Conservation (phyloP, 306 rosid genomes). For the Lotus japonicus region DNA sequence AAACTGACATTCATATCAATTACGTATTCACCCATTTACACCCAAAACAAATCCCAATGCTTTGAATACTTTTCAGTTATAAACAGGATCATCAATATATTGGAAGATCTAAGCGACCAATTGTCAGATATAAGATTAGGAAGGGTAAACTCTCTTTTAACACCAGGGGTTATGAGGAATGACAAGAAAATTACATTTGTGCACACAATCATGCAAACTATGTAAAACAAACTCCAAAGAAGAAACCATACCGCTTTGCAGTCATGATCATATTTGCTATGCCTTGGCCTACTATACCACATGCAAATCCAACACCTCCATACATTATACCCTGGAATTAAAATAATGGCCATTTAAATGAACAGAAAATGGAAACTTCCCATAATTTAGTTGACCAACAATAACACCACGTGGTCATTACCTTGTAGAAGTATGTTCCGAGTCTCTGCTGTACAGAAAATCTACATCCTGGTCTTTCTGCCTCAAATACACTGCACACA, state of each 20-base stretch:
- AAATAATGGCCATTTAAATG: background rate
- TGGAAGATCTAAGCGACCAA: no score
- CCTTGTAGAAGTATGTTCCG: slow-evolving; percentile 80
- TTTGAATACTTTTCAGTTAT: no score
- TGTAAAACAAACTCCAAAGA: background rate
- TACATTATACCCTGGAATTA: slow-evolving; percentile 71
- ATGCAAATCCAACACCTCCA: slow-evolving; percentile 79
- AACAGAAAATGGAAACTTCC: background rate
- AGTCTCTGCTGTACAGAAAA: slow-evolving; percentile 72
- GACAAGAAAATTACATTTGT: background rate
- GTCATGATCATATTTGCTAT: slow-evolving; percentile 90
- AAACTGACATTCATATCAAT: no score
- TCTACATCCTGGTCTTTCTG: slow-evolving; percentile 88
- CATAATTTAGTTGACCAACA: background rate
- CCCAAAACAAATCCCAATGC: no score
- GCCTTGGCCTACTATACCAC: slow-evolving; percentile 98
- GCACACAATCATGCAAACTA: background rate
- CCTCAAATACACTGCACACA: slow-evolving; percentile 83
- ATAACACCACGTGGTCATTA: slow-evolving; percentile 8
- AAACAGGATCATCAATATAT: no score
- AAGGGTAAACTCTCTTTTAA: background rate
- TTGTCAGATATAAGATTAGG: no score
- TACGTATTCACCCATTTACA: no score
- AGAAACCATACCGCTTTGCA: slow-evolving; percentile 62
- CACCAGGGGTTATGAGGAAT: background rate